Evolutionary conservation across 2,329 filamentous ascomycete genomes (phyloP), one percentile per base, ranked within the genome.

Genomic region (Neophaeococcomyces mojaviensis): DNA sequence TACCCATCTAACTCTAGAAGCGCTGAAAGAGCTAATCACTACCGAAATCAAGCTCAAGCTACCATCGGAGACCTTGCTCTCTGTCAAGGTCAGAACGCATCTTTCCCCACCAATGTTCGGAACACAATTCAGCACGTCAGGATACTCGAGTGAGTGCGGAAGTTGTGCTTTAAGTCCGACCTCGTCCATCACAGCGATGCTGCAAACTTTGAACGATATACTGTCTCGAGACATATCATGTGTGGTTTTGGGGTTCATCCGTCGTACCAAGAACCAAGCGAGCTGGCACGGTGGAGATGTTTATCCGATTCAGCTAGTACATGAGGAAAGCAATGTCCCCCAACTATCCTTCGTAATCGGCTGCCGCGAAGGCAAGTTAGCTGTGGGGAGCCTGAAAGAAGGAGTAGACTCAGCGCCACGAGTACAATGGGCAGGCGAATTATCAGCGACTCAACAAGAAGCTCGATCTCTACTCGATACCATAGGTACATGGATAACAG

Each of bases 51-150:
- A 46, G 33, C 18, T 56, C 34, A 43, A 2, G 13, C 40, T 56
- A 38, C 49, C 48, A n/a, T 43, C 35, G 16, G 42, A 15, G n/a
- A 46, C 37, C 20, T 42, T 15, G 9, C 18, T 55, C n/a, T 36
- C 39, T 31, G 39, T 57, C 32, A 48, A 46, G 10, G 35, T 53
- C 4, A 49, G 49, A 12, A 55, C 53, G 12, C 51, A 49, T 19
- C 47, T 57, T 15, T 51, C 48, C 12, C 46, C 51, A 13, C 51
- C 55, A 31, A 40, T 52, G 9, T 51, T 51, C 39, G 55, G 55
- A 13, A 51, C 49, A 30, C 44, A 47, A 31, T 57, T 51, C 22
- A 26, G n/a, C 22, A 18, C 41, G 15, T 36, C 20, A 15, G 18
- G 9, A 19, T 44, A 44, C 13, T 6, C 35, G 3, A 19, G 33